A percentile compares a stretch with the other conserved stretches of the same genome.
Evolutionary conservation across 352 stramenopile genomes (phyloP).

Genomic region (Phytophthora agathidicida): DNA sequence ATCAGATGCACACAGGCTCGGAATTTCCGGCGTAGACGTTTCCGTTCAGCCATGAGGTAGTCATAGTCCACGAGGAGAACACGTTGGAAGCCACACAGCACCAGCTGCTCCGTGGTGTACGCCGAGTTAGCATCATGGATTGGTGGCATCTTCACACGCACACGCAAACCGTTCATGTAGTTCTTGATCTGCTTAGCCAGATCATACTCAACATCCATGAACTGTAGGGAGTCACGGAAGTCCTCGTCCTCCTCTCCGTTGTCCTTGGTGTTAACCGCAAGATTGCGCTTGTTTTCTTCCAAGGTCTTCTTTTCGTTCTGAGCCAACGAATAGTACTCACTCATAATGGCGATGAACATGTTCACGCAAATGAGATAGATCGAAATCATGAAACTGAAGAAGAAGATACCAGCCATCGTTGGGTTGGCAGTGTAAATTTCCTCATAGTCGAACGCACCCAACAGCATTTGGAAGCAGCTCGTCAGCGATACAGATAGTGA

Average conservation of each 20-base stretch:
- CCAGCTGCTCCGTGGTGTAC: slow-evolving; percentile 56
- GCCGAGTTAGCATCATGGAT: slow-evolving; percentile 34
- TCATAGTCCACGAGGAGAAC: slow-evolving; percentile 77
- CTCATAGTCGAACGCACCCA: slow-evolving; percentile 83
- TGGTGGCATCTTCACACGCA: slow-evolving; percentile 65
- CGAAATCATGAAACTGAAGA: slow-evolving; percentile 84
- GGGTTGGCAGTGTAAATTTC: slow-evolving; percentile 69
- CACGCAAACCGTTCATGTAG: slow-evolving; percentile 58
- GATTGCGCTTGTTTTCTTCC: slow-evolving; percentile 55
- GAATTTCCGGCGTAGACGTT: slow-evolving; percentile 66
- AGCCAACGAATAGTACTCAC: slow-evolving; percentile 80
- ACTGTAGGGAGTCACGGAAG: slow-evolving; percentile 60
- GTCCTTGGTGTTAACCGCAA: slow-evolving; percentile 29
- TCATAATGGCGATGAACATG: slow-evolving; percentile 90
- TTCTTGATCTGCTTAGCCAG: slow-evolving; percentile 70
- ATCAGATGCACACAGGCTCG: slow-evolving; percentile 63
- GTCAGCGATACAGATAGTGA: slow-evolving; percentile 72
- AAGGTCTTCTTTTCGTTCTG: slow-evolving; percentile 71
- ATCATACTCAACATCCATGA: slow-evolving; percentile 80
- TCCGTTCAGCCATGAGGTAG: slow-evolving; percentile 74
- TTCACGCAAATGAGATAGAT: slow-evolving; percentile 86
- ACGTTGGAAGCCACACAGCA: slow-evolving; percentile 66
- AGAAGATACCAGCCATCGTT: slow-evolving; percentile 81
- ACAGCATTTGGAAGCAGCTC: slow-evolving; percentile 85
- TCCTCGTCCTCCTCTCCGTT: slow-evolving; percentile 38